Conservation (phyloP, 805 yeast species). For the Candida ficus region DNA sequence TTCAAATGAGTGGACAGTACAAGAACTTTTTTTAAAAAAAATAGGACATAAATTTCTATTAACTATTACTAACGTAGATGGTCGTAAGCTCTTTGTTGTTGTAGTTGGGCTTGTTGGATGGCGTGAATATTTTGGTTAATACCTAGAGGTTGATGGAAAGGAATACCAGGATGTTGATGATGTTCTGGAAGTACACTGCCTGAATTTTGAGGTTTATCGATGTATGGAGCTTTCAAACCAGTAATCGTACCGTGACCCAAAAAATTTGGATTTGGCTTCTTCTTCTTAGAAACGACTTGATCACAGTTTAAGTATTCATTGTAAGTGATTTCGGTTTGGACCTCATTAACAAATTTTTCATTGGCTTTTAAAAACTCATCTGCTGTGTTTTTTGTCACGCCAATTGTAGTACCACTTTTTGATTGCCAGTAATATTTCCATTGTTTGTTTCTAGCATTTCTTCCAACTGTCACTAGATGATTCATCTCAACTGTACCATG, state of each 20-base stretch:
- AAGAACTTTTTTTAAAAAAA: too few species aligned
- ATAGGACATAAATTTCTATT: not conserved
- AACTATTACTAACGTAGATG: not conserved
- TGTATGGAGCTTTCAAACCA: constrained; percentile 41
- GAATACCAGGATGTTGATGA: not conserved
- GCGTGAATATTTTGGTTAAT: not conserved
- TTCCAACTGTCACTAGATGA: constrained; percentile 36
- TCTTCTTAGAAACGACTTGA: constrained; percentile 38
- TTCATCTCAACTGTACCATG: constrained; percentile 46
- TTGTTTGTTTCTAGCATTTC: constrained; percentile 37
- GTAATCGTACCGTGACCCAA: constrained; percentile 40
- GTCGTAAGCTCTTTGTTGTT: not conserved
- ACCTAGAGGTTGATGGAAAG: not conserved
- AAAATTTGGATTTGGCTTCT: constrained; percentile 45
- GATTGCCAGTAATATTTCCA: constrained; percentile 46
- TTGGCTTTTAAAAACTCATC: constrained; percentile 25
- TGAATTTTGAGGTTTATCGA: constrained; percentile 14
- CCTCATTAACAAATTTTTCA: constrained; percentile 27
- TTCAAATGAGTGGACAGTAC: too few species aligned
- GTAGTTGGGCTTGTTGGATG: not conserved
- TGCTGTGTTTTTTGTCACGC: constrained; percentile 23
- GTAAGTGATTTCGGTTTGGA: constrained; percentile 26
- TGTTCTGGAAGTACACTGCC: too few species aligned
- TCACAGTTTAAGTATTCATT: constrained; percentile 37
- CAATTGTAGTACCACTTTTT: constrained; percentile 36